Percentiles rank a stretch among this genome's conserved stretches.
These are phyloP conservation scores for Castanea crenata DNA, from an alignment of 306 rosid species.

Conservation along the genomic window DNA sequence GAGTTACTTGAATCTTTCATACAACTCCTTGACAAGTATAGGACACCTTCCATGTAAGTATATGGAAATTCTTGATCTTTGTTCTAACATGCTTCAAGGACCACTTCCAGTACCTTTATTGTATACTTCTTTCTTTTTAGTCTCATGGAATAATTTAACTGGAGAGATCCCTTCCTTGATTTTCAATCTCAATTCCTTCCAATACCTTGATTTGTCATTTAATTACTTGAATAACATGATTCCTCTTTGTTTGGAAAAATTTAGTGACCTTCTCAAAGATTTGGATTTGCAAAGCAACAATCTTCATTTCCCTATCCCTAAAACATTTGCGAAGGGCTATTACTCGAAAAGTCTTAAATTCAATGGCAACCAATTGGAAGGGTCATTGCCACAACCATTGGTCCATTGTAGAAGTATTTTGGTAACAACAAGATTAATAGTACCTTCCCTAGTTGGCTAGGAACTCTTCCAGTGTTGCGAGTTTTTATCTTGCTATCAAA, in stretches of 20 bases:
- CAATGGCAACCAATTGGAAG: constrained; percentile 29
- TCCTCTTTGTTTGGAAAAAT: constrained; percentile 23
- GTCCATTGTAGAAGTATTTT: constrained; percentile 28
- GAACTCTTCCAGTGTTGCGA: constrained; percentile 11
- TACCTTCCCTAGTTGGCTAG: constrained; percentile 35
- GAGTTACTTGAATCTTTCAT: not conserved
- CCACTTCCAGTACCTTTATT: not conserved
- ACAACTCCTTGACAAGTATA: constrained; percentile 6
- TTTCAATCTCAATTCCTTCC: not conserved
- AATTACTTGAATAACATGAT: constrained; percentile 14
- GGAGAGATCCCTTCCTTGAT: constrained; percentile 23
- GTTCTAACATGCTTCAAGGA: constrained; percentile 31
- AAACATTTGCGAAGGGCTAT: not conserved
- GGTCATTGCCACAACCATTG: constrained; percentile 28
- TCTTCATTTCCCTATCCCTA: constrained; percentile 25
- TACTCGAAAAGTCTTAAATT: constrained; percentile 10
- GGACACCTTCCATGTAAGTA: constrained; percentile 2
- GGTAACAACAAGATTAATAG: constrained; percentile 32
- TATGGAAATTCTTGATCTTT: accelerated
- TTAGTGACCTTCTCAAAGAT: not conserved
- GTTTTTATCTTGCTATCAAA: constrained; percentile 36
- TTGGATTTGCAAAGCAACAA: constrained; percentile 33
- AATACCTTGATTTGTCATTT: not conserved
- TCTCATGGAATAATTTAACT: constrained; percentile 23
- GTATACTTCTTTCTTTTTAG: not conserved